These are phyloP conservation scores for Aristolochia californica DNA, from an alignment of 164 flowering plant species.

Conservation along the genomic window DNA sequence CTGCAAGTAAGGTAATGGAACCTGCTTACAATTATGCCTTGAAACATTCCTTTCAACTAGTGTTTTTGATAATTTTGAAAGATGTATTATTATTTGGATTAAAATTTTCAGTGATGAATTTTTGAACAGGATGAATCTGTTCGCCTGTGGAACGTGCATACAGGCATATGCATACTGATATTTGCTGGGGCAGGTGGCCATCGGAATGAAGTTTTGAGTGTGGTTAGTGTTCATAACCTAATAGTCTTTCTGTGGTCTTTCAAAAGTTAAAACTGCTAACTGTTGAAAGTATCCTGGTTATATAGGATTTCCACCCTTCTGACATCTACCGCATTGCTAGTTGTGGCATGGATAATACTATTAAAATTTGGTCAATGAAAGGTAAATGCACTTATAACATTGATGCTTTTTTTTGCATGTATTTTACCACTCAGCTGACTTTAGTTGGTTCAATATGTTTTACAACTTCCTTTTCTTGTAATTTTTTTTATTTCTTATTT, in stretches of 20 bases:
- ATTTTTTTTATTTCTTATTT: no score
- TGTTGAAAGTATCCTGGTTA: constrained; percentile 2
- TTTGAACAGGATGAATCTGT: constrained; percentile 87
- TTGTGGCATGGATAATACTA: constrained; percentile 99
- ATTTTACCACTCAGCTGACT: neutral
- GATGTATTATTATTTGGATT: no score
- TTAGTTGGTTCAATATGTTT: constrained; percentile 1
- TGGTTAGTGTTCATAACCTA: constrained; percentile 33
- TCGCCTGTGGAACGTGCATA: constrained; percentile 91
- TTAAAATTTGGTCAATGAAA: constrained; percentile 99
- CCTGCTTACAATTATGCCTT: no score
- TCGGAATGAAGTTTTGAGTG: constrained; percentile 96
- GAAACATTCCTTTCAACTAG: no score
- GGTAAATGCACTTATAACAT: constrained; percentile 28
- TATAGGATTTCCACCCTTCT: constrained; percentile 95
- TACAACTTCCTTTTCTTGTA: neutral
- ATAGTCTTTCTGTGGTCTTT: neutral
- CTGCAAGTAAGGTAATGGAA: constrained; percentile 81
- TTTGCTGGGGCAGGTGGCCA: constrained; percentile 99
- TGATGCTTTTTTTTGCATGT: neutral
- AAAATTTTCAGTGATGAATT: neutral
- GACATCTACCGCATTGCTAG: constrained; percentile 91
- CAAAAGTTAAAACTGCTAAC: neutral
- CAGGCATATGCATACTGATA: constrained; percentile 90
- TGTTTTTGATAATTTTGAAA: no score